Base-by-base conservation (phyloP, 805 yeast species). In the Kodamaea jinghongensis region DNA sequence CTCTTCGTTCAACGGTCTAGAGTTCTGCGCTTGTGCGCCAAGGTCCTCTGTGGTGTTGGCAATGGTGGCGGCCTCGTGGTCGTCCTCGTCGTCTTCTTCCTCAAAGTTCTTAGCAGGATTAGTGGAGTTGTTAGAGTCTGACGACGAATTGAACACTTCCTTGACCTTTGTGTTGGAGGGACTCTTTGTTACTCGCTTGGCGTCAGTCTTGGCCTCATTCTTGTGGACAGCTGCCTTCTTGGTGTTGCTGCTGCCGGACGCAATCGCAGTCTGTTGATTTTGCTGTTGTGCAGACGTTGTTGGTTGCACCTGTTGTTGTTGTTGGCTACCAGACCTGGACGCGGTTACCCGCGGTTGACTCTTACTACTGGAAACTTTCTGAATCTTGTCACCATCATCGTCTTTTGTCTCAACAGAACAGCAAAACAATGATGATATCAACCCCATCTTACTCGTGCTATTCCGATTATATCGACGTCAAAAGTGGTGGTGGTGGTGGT, bases 1-100 rank as follows among this genome's bases (percentile, higher is more conserved):
- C 28, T 35, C 45, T 9, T 46, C 48, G 17, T 48, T 45, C 4
- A 22, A 14, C 6, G 59, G 55, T 7, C 54, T 52, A 20, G 49
- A 43, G 34, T 48, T 49, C 23, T 51, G 35, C 17, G 57, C 63
- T 11, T 61, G 55, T 54, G 29, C 25, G 10, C 13, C 17, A 22
- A 13, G 23, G 13, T 36, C 39, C n/a, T 65, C 62, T 48, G 65
- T 63, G 20, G 40, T 37, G 34, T 37, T 37, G 17, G 70, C 63
- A 28, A 67, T 63, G 12, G 73, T 68, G 42, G 65, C 74, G 12
- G 71, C 63, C 41, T 67, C 72, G 44, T 37, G 20, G n/a, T 32
- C 35, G 35, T 37, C 40, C 14, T 37, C 35, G 28, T 36, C 39
- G 30, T 37, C 72, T 31, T 60, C 70, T 33, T 65, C 72, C 31